Conservation (phyloP, 164 flowering plant genomes). For the Chimonanthus praecox region DNA sequence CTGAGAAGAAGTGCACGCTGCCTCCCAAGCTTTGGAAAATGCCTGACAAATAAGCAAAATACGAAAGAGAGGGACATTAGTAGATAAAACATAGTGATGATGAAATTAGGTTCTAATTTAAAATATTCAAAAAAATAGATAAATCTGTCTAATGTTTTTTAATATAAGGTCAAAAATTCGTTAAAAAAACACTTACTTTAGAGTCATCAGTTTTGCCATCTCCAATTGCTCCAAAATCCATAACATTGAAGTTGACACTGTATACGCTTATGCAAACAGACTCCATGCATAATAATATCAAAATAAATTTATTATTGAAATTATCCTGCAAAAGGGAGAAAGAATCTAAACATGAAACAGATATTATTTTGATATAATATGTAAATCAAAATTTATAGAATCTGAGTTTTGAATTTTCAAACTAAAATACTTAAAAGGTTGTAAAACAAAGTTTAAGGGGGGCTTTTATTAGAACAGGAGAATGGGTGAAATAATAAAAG, state of each 20-base stretch:
- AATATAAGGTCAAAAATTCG: too few relatives aligned
- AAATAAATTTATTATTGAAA: not conserved
- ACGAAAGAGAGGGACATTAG: not conserved
- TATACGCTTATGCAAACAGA: not conserved
- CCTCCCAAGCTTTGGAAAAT: not conserved
- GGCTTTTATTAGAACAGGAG: too few relatives aligned
- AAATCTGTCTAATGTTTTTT: too few relatives aligned
- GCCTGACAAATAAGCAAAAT: not conserved
- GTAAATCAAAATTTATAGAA: too few relatives aligned
- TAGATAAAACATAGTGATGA: not conserved
- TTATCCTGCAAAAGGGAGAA: not conserved
- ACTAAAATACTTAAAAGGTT: too few relatives aligned
- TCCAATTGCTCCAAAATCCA: conserved; percentile 6
- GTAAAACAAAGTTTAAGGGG: too few relatives aligned
- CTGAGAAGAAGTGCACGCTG: not conserved
- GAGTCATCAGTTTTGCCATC: conserved; percentile 8
- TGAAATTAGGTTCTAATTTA: too few relatives aligned
- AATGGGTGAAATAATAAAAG: too few relatives aligned
- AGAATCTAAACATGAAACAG: not conserved
- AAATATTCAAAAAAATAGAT: too few relatives aligned
- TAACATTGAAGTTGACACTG: not conserved
- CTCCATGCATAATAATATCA: too few relatives aligned
- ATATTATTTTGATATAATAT: too few relatives aligned
- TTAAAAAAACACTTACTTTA: not conserved
- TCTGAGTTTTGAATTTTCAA: too few relatives aligned